These are phyloP conservation scores for Lenwebbia sp. DNA, from an alignment of 345 rosid genomes.

Conservation along the genomic window DNA sequence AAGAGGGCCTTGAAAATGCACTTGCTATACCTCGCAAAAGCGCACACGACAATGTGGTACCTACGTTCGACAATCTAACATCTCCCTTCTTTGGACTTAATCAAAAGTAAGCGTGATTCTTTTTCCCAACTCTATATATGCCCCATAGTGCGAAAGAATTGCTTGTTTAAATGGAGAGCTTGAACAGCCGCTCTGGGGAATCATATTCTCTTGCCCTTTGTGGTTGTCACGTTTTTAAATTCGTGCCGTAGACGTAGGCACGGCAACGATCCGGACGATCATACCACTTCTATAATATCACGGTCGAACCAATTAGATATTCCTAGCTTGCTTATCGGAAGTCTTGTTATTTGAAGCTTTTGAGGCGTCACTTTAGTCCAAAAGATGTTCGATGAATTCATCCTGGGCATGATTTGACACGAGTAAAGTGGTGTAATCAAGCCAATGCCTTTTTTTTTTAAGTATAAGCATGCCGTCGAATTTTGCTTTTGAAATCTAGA, in stretches of 20 bases:
- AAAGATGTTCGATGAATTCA: background rate
- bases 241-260: no score
- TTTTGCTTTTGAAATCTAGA: background rate
- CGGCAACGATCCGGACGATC: background rate
- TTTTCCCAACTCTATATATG: background rate
- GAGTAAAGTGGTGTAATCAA: background rate
- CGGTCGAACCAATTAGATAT: background rate
- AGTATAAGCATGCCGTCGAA: background rate
- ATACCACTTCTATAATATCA: background rate
- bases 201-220: background rate
- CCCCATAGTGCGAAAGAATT: background rate
- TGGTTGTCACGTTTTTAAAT: background rate
- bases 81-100: background rate
- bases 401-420: rapidly evolving
- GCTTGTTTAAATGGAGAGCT: background rate
- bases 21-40: background rate
- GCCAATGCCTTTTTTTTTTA: background rate
- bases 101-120: background rate
- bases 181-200: background rate
- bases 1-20: background rate
- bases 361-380: background rate
- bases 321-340: background rate
- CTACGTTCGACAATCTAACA: background rate
- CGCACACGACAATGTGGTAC: background rate
- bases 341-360: background rate